Percentiles rank a stretch among this genome's conserved stretches.
Evolutionary conservation across 768 basidiomycete genomes (phyloP).

Genomic region (Tricholoma saponaceum): DNA sequence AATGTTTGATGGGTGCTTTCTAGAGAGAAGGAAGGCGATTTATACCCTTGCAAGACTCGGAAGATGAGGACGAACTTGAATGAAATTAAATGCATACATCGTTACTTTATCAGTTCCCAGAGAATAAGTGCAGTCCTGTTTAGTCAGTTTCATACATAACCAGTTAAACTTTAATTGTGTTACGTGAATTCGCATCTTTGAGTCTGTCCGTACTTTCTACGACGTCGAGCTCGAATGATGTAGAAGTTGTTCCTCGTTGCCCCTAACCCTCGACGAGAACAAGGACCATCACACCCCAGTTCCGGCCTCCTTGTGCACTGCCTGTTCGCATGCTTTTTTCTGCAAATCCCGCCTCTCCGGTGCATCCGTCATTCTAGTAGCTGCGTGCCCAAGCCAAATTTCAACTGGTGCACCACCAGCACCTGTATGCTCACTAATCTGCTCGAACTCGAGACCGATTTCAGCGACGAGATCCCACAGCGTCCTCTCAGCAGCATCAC

Average conservation of each 20-base stretch:
- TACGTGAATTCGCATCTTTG: not conserved
- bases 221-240: not conserved
- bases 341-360: not conserved
- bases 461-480: constrained; percentile 62
- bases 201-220: not conserved
- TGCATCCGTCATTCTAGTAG: not conserved
- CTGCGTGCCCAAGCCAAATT: constrained; percentile 56
- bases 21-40: constrained; percentile 44
- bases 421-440: constrained; percentile 52
- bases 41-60: constrained; percentile 43
- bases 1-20: not conserved
- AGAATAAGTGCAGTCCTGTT: not conserved
- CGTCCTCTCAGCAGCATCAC: constrained; percentile 69
- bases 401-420: constrained; percentile 64
- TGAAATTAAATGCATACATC: not conserved
- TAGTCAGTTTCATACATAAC: not conserved
- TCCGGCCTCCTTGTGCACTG: too few relatives aligned
- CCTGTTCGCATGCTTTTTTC: not conserved
- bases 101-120: not conserved
- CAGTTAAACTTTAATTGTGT: not conserved
- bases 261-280: too few relatives aligned
- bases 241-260: too few relatives aligned
- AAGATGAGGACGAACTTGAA: constrained; percentile 23
- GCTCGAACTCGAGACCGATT: constrained; percentile 52
- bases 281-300: too few relatives aligned